Percentiles rank a stretch among this genome's conserved stretches.
Conservation (phyloP, 805 yeast genomes). For the Nakazawaea wickerhamii region DNA sequence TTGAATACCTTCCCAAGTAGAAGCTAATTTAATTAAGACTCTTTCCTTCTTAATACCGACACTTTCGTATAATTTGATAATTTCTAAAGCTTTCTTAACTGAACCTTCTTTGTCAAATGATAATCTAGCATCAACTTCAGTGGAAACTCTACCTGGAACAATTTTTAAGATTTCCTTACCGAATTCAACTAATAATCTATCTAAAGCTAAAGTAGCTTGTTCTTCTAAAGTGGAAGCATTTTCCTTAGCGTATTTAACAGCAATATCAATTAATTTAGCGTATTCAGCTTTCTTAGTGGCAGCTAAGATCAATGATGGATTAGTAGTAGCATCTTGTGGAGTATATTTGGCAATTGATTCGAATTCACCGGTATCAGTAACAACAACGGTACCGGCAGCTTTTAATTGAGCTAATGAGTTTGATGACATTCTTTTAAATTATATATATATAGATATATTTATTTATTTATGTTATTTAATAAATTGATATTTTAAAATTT, state of each 20-base stretch:
- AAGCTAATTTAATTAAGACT: constrained; percentile 91
- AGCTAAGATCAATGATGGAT: constrained; percentile 95
- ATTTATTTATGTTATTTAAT: not conserved
- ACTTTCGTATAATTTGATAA: constrained; percentile 81
- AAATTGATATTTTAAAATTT: no score
- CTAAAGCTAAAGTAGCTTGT: constrained; percentile 80
- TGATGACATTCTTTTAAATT: constrained; percentile 21
- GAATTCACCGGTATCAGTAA: constrained; percentile 98
- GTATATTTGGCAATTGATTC: constrained; percentile 96
- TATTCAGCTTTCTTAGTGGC: constrained; percentile 90
- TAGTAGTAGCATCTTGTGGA: constrained; percentile 99
- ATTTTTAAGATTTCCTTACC: constrained; percentile 89
- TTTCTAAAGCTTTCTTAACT: constrained; percentile 85
- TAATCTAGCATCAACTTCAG: constrained; percentile 98
- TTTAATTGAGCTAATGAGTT: constrained; percentile 89
- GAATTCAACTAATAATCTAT: constrained; percentile 89
- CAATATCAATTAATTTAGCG: constrained; percentile 83
- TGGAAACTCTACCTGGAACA: constrained; percentile 98
- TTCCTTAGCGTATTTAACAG: constrained; percentile 77
- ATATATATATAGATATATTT: not conserved
- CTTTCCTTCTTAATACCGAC: constrained; percentile 86
- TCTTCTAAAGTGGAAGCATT: constrained; percentile 55
- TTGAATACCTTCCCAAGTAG: constrained; percentile 99
- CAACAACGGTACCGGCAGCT: constrained; percentile 93
- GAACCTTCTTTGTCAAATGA: constrained; percentile 95